A percentile compares a stretch with the other conserved stretches of the same genome.
Conservation (phyloP, 495 filamentous ascomycete genomes). For the Penicillium robsamsonii region DNA sequence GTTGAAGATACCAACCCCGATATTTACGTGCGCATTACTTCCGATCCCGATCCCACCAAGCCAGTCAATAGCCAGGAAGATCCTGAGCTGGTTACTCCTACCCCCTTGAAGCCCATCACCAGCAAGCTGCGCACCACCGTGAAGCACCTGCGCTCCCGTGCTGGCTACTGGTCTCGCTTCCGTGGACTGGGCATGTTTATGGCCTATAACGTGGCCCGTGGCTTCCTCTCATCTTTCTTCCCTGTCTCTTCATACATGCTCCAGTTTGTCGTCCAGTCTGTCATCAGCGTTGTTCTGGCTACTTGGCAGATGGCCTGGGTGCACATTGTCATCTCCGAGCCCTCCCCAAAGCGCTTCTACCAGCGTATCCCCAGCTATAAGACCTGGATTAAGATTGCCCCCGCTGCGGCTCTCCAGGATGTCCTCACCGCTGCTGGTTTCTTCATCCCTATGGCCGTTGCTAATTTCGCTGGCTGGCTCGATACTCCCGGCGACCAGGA, state of each 20-base stretch:
- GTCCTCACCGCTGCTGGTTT: conserved; percentile 34
- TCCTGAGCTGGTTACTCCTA: conserved; percentile 23
- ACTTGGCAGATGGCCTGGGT: conserved; percentile 58
- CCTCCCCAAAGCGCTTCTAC: conserved; percentile 50
- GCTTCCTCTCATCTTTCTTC: conserved; percentile 25
- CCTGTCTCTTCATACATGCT: conserved; percentile 31
- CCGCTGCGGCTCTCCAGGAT: conserved; percentile 49
- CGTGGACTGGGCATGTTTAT: conserved; percentile 51
- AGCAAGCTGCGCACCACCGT: conserved; percentile 55
- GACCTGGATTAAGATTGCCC: conserved; percentile 49
- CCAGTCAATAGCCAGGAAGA: conserved; percentile 32
- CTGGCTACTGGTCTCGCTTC: conserved; percentile 56
- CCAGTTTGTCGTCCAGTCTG: conserved; percentile 37
- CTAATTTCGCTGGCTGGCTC: conserved; percentile 28
- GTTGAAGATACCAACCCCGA: conserved; percentile 61
- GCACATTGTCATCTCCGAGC: conserved; percentile 59
- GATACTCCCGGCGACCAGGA: conserved; percentile 23
- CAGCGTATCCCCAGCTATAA: conserved; percentile 48
- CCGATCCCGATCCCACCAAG: conserved; percentile 36
- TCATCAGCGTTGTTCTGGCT: conserved; percentile 45
- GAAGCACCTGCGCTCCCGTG: conserved; percentile 54
- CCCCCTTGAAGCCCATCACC: conserved; percentile 53
- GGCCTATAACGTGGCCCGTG: conserved; percentile 29
- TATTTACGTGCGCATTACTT: conserved; percentile 48
- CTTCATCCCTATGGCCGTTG: conserved; percentile 40